A percentile compares a stretch with the other conserved stretches of the same genome.
These are phyloP conservation scores for Berkeleyomyces rouxiae DNA, from an alignment of 2,329 filamentous ascomycete genomes.

Conservation along the genomic window DNA sequence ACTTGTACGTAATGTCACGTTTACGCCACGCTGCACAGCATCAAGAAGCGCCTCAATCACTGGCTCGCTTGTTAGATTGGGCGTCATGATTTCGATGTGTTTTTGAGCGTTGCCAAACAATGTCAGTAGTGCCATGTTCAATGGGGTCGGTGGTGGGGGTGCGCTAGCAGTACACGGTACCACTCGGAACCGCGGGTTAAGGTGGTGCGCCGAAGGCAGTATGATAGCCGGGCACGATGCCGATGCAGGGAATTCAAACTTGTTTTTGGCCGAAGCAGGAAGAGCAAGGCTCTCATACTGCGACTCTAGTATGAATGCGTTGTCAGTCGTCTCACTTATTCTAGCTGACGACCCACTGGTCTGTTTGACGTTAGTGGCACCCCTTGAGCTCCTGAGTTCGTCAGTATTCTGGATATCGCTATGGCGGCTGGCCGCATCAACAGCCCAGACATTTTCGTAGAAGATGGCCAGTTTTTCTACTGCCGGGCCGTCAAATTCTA, in stretches of 20 bases:
- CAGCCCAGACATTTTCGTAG: slow-evolving; percentile 50
- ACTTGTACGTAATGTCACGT: slow-evolving; percentile 52
- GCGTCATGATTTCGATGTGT: slow-evolving; percentile 55
- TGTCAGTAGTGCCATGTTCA: slow-evolving; percentile 48
- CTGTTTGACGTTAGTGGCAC: background rate
- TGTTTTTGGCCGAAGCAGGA: slow-evolving; percentile 18
- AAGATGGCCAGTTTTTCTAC: slow-evolving; percentile 48
- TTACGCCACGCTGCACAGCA: slow-evolving; percentile 47
- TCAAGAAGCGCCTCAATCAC: slow-evolving; percentile 44
- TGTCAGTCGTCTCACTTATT: background rate
- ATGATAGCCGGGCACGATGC: slow-evolving; percentile 54
- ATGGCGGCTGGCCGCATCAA: background rate
- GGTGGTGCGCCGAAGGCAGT: slow-evolving; percentile 57
- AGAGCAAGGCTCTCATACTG: slow-evolving; percentile 11
- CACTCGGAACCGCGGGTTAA: slow-evolving; percentile 46
- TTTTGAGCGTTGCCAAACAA: slow-evolving; percentile 40
- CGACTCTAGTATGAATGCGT: background rate
- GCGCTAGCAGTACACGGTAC: slow-evolving; percentile 36
- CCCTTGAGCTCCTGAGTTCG: background rate
- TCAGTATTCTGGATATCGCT: background rate
- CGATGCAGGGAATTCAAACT: slow-evolving; percentile 47
- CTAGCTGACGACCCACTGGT: background rate
- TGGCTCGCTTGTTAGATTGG: slow-evolving; percentile 55
- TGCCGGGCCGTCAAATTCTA: slow-evolving; percentile 47
- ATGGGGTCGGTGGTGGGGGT: slow-evolving; percentile 43